Evolutionary conservation across 2,329 filamentous ascomycete genomes (phyloP).

Genomic region (Boeremia lycopersici): DNA sequence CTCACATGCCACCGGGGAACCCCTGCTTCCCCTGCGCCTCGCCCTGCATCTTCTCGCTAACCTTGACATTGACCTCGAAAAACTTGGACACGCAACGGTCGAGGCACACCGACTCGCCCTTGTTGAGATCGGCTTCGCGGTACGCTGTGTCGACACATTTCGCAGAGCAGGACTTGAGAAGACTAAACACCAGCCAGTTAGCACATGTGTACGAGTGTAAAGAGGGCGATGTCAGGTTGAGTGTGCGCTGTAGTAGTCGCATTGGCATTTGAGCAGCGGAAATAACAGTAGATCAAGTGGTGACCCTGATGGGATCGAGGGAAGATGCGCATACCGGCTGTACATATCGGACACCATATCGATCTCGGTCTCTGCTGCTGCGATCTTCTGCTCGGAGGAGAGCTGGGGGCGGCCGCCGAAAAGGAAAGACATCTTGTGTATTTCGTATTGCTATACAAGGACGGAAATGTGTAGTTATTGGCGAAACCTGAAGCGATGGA

Average conservation of each 20-base stretch:
- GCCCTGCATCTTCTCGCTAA: slow-evolving; percentile 93
- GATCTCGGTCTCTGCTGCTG: slow-evolving; percentile 93
- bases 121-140: slow-evolving; percentile 96
- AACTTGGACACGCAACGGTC: slow-evolving; percentile 98
- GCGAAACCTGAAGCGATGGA: not conserved
- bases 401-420: slow-evolving; percentile 76
- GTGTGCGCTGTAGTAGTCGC: not conserved
- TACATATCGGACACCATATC: slow-evolving; percentile 98
- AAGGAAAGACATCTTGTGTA: slow-evolving; percentile 45
- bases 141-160: slow-evolving; percentile 95
- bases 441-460: not conserved
- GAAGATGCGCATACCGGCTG: slow-evolving; percentile 75
- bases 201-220: not conserved
- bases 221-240: not conserved
- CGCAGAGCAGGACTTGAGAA: slow-evolving; percentile 85
- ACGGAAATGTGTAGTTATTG: not conserved
- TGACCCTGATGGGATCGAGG: not conserved
- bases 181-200: slow-evolving; percentile 55
- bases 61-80: slow-evolving; percentile 98
- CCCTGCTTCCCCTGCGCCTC: slow-evolving; percentile 69
- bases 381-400: slow-evolving; percentile 95
- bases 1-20: slow-evolving; percentile 30
- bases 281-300: not conserved
- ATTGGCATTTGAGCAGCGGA: not conserved
- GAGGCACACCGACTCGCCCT: slow-evolving; percentile 97